These are phyloP conservation scores for Aspergillus cristatus DNA, from an alignment of 495 filamentous ascomycete species.

Conservation along the genomic window DNA sequence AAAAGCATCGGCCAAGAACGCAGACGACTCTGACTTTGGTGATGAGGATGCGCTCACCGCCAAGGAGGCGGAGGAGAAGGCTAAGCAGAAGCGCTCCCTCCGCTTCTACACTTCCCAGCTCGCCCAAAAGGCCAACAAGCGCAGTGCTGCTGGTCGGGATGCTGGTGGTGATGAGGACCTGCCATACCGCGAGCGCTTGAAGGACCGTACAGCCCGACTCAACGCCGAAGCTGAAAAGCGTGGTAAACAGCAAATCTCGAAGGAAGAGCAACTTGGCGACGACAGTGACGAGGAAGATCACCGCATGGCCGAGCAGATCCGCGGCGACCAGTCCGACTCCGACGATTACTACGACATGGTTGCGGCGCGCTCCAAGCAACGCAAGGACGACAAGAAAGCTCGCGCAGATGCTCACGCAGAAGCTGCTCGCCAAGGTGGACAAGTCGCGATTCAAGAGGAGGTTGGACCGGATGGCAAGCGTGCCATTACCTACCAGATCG, in stretches of 20 bases:
- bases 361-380: constrained; percentile 52
- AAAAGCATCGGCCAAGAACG: constrained; percentile 24
- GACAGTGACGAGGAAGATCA: constrained; percentile 53
- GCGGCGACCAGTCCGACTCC: constrained; percentile 21
- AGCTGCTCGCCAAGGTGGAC: constrained; percentile 46
- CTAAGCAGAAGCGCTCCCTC: constrained; percentile 72
- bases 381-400: constrained; percentile 68
- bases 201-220: constrained; percentile 73
- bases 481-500: constrained; percentile 80
- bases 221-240: constrained; percentile 80
- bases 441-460: constrained; percentile 47
- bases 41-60: constrained; percentile 54
- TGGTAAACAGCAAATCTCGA: constrained; percentile 55
- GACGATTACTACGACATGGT: constrained; percentile 88
- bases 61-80: constrained; percentile 71
- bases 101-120: constrained; percentile 97
- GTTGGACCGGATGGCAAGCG: constrained; percentile 72
- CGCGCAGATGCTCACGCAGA: constrained; percentile 41
- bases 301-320: constrained; percentile 31
- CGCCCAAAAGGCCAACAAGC: constrained; percentile 81
- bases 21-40: constrained; percentile 55
- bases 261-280: constrained; percentile 52
- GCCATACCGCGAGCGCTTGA: constrained; percentile 77
- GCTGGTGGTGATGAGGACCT: constrained; percentile 89
- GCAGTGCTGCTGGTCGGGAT: constrained; percentile 68